These are phyloP conservation scores for Spatholobus suberectus DNA, from an alignment of 306 rosid species.

Conservation along the genomic window DNA sequence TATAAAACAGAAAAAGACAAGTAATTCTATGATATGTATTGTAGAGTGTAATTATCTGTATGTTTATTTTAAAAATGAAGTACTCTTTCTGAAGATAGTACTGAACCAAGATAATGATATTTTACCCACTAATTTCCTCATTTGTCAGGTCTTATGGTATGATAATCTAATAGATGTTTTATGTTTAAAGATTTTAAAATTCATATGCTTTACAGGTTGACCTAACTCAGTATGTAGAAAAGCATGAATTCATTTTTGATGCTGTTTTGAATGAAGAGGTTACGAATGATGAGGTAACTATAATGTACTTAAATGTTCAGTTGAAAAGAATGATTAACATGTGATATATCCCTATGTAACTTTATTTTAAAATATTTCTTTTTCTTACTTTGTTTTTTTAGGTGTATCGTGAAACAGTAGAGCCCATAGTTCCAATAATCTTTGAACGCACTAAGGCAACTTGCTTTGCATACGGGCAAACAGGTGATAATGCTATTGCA, in stretches of 20 bases:
- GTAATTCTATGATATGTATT: neutral
- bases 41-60: slow-evolving; percentile 1
- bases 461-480: slow-evolving; percentile 99
- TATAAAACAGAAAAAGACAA: neutral
- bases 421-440: slow-evolving; percentile 97
- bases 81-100: neutral
- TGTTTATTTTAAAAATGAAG: neutral
- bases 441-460: slow-evolving; percentile 98
- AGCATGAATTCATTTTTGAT: slow-evolving; percentile 96
- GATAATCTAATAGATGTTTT: slow-evolving; percentile 26
- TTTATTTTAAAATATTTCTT: neutral
- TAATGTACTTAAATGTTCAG: slow-evolving; percentile 31
- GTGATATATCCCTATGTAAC: slow-evolving; percentile 24
- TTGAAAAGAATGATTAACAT: slow-evolving; percentile 1
- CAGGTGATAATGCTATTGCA: slow-evolving; percentile 66
- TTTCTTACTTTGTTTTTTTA: slow-evolving; percentile 26
- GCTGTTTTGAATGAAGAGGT: slow-evolving; percentile 98
- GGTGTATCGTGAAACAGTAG: slow-evolving; percentile 98
- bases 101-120: neutral
- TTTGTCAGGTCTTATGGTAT: neutral
- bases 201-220: slow-evolving; percentile 76
- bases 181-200: slow-evolving; percentile 37
- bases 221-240: slow-evolving; percentile 91
- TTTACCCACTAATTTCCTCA: neutral
- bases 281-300: slow-evolving; percentile 87